These are phyloP conservation scores for Singerocomus rubriflavus DNA, from an alignment of 1,284 basidiomycete species.

Conservation along the genomic window DNA sequence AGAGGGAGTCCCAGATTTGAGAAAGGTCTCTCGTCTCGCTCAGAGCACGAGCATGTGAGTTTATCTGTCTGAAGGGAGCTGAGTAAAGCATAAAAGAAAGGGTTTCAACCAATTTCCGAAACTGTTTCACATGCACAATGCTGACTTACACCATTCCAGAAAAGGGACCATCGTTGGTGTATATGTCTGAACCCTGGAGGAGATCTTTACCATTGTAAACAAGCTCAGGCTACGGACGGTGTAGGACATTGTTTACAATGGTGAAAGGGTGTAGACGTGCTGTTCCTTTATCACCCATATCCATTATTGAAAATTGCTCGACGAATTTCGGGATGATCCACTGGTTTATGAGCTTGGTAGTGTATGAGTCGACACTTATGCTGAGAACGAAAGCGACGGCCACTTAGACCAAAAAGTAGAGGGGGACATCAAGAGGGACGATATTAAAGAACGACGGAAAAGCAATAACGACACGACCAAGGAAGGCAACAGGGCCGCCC, in stretches of 20 bases:
- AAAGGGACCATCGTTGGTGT: constrained; percentile 12
- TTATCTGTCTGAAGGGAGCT: too few species aligned
- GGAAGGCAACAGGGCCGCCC: too few species aligned
- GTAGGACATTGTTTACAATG: neutral
- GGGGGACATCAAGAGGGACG: constrained; percentile 17
- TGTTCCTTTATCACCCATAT: too few species aligned
- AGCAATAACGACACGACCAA: too few species aligned
- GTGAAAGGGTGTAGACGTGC: too few species aligned
- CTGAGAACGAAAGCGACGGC: constrained; percentile 23
- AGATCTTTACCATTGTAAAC: too few species aligned
- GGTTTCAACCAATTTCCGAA: too few species aligned
- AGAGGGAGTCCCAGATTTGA: too few species aligned
- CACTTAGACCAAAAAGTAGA: constrained; percentile 21
- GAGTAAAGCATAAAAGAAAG: too few species aligned
- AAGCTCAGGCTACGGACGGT: constrained; percentile 24
- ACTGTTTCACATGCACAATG: neutral
- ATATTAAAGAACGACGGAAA: constrained; percentile 14
- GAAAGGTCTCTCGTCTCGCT: too few species aligned
- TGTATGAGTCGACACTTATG: constrained; percentile 20
- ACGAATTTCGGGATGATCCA: constrained; percentile 10
- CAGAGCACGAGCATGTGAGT: too few species aligned
- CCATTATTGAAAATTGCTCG: too few species aligned
- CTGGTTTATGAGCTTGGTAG: constrained; percentile 27
- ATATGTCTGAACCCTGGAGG: constrained; percentile 18
- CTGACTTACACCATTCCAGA: constrained; percentile 29